Evolutionary conservation across 345 rosid genomes (phyloP), one percentile per base, ranked within the genome.

Genomic region (Boechera divaricarpa): DNA sequence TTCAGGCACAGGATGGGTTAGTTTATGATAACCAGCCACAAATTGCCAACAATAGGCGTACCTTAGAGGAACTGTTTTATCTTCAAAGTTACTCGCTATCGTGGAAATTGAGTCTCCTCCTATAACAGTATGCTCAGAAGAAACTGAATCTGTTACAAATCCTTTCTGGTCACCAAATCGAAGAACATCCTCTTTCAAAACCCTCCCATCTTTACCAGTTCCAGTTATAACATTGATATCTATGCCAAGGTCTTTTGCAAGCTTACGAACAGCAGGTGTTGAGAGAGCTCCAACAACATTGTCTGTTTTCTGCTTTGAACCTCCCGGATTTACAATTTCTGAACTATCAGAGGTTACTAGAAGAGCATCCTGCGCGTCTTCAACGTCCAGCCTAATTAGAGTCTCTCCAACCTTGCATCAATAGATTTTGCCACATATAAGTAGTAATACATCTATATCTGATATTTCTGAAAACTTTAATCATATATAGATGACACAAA

Each of bases 351-450:
- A 41, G 49, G 54, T 58, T 72, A 48, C 53, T 28, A 36, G 28
- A 55, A 85, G 80, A 81, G 77, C 77, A 16, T 70, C 81, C 0
- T 77, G 38, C 11, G 81, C 58, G 26, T 82, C 91, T 69, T 88
- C 87, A 32, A 88, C 89, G 0, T 59, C 79, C 77, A 94, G 78
- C 86, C 85, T 89, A 49, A 94, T 80, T 66, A 94, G 90, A 75
- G 94, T 87, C 79, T 94, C 98, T 61, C 98, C 98, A 32, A 94
- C 98, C 98, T 94, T 76, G 54, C 32, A 41, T 51, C 51, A 69
- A 63, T 48, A 78, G 26, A 54, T 42, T 58, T 31, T 2, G 10
- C 2, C 15, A 0, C 42, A 31, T 48, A 32, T 62, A 24, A 62
- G 18, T 62, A 11, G 6, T 38, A 32, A 24, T 1, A 9, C 26